Percentiles rank a stretch among this genome's conserved stretches.
These are phyloP conservation scores for Suillus americanus DNA, from an alignment of 768 basidiomycete genomes.

Conservation along the genomic window DNA sequence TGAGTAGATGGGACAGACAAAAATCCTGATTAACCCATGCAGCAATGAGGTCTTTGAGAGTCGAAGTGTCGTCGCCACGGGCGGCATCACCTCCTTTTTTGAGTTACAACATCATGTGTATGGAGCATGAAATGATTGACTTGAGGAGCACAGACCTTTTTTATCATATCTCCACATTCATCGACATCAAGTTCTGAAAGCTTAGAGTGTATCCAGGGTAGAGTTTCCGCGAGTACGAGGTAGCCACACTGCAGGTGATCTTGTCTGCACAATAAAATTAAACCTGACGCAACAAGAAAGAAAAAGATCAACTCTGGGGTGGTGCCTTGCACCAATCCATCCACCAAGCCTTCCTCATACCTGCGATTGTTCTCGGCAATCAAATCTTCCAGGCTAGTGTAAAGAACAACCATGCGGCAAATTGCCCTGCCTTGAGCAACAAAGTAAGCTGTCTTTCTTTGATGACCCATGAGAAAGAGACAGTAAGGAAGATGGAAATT, in stretches of 20 bases:
- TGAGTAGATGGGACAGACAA: too few species aligned
- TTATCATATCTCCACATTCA: neutral
- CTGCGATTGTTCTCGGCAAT: neutral
- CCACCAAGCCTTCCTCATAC: neutral
- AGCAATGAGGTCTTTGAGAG: too few species aligned
- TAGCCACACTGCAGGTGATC: neutral
- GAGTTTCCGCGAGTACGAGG: neutral
- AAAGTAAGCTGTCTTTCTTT: neutral
- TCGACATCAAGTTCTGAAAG: neutral
- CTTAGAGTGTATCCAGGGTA: neutral
- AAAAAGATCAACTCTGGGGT: neutral
- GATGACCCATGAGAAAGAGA: neutral
- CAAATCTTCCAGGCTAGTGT: neutral
- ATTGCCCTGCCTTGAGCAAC: neutral
- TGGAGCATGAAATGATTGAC: neutral
- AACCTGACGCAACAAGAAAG: too few species aligned
- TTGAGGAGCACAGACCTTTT: neutral
- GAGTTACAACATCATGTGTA: too few species aligned
- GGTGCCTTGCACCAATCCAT: too few species aligned
- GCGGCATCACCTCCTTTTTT: too few species aligned
- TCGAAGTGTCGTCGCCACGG: too few species aligned
- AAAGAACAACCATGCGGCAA: neutral
- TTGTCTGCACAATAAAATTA: neutral
- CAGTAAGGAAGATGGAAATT: too few species aligned
- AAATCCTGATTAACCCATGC: too few species aligned